A percentile compares a stretch with the other conserved stretches of the same genome.
Evolutionary conservation across 2,329 filamentous ascomycete genomes (phyloP).

Genomic region (Botryotinia globosa): DNA sequence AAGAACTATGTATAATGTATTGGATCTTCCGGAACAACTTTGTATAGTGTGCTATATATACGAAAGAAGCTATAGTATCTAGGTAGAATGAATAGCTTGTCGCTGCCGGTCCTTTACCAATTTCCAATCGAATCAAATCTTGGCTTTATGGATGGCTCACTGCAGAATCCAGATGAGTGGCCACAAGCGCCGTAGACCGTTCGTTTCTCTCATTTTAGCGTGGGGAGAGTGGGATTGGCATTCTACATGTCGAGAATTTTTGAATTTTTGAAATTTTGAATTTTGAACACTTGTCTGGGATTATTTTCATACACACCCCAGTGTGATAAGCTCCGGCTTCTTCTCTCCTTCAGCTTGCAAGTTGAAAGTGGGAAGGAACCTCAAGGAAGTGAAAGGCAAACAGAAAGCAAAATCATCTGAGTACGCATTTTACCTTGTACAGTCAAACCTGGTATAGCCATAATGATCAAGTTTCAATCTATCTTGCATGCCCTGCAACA

Average conservation of each 20-base stretch:
- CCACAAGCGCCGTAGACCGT: conserved; percentile 16
- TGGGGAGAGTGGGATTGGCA: conserved; percentile 19
- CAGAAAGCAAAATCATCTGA: neutral
- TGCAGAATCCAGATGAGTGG: conserved; percentile 16
- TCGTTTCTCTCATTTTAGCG: conserved; percentile 16
- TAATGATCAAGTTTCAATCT: conserved; percentile 19
- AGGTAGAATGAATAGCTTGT: neutral
- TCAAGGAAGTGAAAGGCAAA: conserved; percentile 13
- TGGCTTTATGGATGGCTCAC: conserved; percentile 16
- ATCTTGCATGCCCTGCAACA: conserved; percentile 19
- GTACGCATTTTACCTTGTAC: conserved; percentile 14
- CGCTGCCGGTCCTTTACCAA: neutral
- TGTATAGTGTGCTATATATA: neutral
- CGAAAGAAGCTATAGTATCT: neutral
- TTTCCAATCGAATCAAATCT: conserved; percentile 7
- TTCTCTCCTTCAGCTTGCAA: conserved; percentile 18
- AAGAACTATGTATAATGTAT: no score
- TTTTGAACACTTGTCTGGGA: conserved; percentile 16
- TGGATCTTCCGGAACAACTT: neutral
- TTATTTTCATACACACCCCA: neutral
- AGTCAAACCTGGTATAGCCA: conserved; percentile 13
- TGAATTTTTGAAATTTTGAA: neutral
- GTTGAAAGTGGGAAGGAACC: conserved; percentile 15
- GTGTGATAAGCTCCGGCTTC: conserved; percentile 16
- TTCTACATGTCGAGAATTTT: neutral